Evolutionary conservation across 768 basidiomycete genomes (phyloP), one percentile per base, ranked within the genome.

Genomic region (Mrakia gelida): DNA sequence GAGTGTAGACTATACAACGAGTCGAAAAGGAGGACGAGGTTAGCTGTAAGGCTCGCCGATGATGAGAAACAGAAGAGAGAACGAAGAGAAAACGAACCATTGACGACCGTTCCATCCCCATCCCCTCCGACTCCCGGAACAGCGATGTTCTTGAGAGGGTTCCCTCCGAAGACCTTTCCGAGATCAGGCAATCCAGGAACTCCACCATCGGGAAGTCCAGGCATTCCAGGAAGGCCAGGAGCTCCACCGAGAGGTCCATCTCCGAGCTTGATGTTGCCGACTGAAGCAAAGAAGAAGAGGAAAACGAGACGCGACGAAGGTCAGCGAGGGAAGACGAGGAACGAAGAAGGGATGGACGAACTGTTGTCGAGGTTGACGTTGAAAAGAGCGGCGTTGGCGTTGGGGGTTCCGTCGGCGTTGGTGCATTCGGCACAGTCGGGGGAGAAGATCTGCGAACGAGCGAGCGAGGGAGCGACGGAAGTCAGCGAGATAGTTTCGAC

Each of bases 261-360:
- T 28, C 68, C 68, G 41, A 71, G 43, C 71, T 71, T 71, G 45
- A 71, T 23, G 49, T 71, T 71, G 23, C 71, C 71, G 43, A 45
- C 71, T 71, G 71, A 26, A 41, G 9, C n/a, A n/a, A n/a, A n/a
- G n/a, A n/a, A n/a, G 26, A 8, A 32, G 8, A 28, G 49, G 18
- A n/a, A 43, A 70, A 30, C 28, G 43, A 41, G 21, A 41, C 16
- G 43, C 11, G 70, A 71, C n/a, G 5, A 70, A 32, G 30, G 45
- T 54, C 71, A 54, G 49, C 45, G 71, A n/a, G 10, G 26, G 70
- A 45, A 45, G 26, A 15, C 23, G 45, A n/a, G 43, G 18, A 26
- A 43, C 8, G 18, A 13, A 26, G 67, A 70, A 11, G 38, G 38
- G 67, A 43, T 21, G 38, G 23, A 71, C 71, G n/a, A 26, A 71